These are phyloP conservation scores for Erodium texanum DNA, from an alignment of 441 rosid genomes.

Conservation along the genomic window DNA sequence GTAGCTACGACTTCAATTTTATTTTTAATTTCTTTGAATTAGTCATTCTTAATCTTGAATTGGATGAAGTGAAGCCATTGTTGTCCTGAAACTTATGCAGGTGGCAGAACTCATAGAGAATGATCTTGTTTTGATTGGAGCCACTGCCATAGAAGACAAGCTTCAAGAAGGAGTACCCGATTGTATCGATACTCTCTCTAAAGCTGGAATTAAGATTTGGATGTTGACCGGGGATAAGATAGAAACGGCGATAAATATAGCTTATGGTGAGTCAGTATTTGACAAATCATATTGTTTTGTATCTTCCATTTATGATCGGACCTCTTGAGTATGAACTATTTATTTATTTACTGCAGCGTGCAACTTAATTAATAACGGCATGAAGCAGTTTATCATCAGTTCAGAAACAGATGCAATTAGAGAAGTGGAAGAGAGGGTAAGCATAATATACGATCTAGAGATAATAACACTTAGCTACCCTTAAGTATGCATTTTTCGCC, in stretches of 20 bases:
- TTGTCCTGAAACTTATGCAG: constrained; percentile 37
- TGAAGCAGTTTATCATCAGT: constrained; percentile 67
- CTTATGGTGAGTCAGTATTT: constrained; percentile 54
- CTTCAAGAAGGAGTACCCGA: constrained; percentile 99
- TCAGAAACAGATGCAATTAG: constrained; percentile 84
- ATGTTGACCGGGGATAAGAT: constrained; percentile 95
- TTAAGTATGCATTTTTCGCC: too few relatives aligned
- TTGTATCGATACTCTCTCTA: constrained; percentile 95
- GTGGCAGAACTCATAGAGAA: constrained; percentile 90
- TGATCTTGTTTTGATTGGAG: constrained; percentile 84
- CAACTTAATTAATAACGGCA: constrained; percentile 79
- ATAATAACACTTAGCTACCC: too few relatives aligned
- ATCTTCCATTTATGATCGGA: constrained; percentile 11
- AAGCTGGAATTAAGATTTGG: constrained; percentile 99
- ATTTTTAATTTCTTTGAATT: neutral
- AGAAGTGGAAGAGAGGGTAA: constrained; percentile 89
- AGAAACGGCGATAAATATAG: constrained; percentile 99
- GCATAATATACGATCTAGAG: too few relatives aligned
- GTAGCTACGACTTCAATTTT: constrained; percentile 29
- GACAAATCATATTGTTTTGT: neutral
- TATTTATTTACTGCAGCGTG: constrained; percentile 42
- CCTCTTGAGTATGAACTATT: constrained; percentile 19
- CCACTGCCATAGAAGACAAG: constrained; percentile 99
- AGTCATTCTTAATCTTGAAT: neutral
- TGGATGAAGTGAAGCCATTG: neutral